A percentile compares a stretch with the other conserved stretches of the same genome.
Conservation (phyloP, 768 basidiomycete genomes). For the Rhizopogon roseolus region DNA sequence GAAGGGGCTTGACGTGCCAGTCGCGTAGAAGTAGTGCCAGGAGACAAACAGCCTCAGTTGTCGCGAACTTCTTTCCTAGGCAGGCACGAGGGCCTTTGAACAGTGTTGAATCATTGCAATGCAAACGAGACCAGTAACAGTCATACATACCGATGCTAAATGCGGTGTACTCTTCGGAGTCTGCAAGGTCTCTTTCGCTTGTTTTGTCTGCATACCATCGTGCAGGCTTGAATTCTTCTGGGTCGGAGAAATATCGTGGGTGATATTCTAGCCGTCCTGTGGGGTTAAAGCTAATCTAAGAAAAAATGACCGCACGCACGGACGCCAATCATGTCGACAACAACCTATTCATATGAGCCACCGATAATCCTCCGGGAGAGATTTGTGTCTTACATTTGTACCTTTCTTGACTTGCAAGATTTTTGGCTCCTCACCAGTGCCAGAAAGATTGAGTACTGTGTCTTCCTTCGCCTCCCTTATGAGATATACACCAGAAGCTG, state of each 20-base stretch:
- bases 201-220: conserved; percentile 29
- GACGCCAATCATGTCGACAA: conserved; percentile 26
- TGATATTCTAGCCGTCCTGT: conserved; percentile 30
- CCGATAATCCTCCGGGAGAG: background rate
- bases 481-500: conserved; percentile 26
- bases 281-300: conserved; percentile 7
- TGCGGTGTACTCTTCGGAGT: conserved; percentile 16
- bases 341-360: conserved; percentile 6
- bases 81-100: conserved; percentile 44
- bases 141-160: conserved; percentile 17
- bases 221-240: conserved; percentile 30
- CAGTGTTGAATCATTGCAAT: background rate
- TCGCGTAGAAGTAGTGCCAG: conserved; percentile 47
- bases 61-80: conserved; percentile 52
- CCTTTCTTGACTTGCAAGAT: conserved; percentile 20
- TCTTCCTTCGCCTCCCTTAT: conserved; percentile 26
- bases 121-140: background rate
- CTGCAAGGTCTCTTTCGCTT: conserved; percentile 4
- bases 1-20: conserved; percentile 45
- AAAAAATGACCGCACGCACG: conserved; percentile 13
- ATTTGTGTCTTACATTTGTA: conserved; percentile 7
- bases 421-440: conserved; percentile 8
- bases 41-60: conserved; percentile 48
- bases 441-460: conserved; percentile 15
- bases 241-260: conserved; percentile 30